Percentiles rank a stretch among this genome's conserved stretches.
phyloP scores from a whole-genome alignment of 495 filamentous ascomycete species.

The Cercophora newfieldiana region DNA sequence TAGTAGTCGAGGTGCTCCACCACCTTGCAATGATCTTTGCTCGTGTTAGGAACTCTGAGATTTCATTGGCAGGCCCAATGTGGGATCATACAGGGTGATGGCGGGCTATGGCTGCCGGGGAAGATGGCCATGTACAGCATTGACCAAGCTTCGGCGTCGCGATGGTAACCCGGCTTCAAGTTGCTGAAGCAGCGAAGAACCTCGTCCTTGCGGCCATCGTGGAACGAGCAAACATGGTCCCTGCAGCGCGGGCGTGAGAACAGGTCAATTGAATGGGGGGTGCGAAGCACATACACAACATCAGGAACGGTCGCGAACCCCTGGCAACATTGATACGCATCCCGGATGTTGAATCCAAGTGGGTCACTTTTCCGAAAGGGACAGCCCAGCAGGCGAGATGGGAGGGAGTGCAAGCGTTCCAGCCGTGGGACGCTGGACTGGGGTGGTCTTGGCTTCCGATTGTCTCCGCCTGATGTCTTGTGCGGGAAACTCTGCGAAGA shows the following conservation, averaged over 20 bases:
- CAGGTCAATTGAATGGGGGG: not conserved
- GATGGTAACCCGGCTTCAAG: not conserved
- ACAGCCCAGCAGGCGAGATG: not conserved
- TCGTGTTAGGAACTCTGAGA: not conserved
- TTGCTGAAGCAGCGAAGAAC: not conserved
- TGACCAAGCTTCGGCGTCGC: conserved; percentile 1
- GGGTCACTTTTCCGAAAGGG: not conserved
- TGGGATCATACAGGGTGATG: not conserved
- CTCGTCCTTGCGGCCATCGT: not conserved
- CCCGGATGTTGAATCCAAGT: conserved; percentile 1
- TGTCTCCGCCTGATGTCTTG: not conserved
- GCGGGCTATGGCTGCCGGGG: not conserved
- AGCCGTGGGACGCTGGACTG: too few species aligned
- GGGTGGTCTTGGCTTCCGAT: not conserved
- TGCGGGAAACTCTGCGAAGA: not conserved
- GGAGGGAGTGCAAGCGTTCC: not conserved
- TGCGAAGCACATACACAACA: not conserved
- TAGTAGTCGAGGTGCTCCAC: conserved; percentile 3
- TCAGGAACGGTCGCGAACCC: not conserved
- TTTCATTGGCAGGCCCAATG: not conserved
- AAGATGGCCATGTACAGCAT: not conserved
- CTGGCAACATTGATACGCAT: not conserved
- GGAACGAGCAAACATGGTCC: not conserved
- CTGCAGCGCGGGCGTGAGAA: not conserved
- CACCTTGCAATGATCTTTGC: not conserved